Evolutionary conservation across 1,284 basidiomycete species (phyloP).

Genomic region (Tylopilus sp.): DNA sequence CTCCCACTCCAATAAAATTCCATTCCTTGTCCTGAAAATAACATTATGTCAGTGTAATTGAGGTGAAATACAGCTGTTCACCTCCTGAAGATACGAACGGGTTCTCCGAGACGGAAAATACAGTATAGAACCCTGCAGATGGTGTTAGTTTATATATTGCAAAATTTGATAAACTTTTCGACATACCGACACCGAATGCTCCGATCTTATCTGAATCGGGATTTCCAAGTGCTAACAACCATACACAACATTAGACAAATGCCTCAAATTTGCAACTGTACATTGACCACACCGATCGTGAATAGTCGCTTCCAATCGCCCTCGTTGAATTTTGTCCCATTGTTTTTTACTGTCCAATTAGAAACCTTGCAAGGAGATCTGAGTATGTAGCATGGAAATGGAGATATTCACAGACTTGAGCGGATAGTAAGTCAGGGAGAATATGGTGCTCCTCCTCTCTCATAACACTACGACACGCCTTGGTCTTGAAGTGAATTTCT

Average conservation of each 20-base stretch:
- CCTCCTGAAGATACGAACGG: constrained; percentile 92
- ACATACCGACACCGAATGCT: constrained; percentile 2
- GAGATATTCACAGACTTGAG: not conserved
- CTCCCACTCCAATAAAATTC: constrained; percentile 96
- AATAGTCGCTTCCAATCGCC: constrained; percentile 90
- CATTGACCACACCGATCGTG: constrained; percentile 73
- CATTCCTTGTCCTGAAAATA: constrained; percentile 73
- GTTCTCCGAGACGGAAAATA: not conserved
- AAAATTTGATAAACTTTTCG: not conserved
- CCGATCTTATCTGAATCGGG: not conserved
- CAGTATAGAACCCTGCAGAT: not conserved
- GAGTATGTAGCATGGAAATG: too few species aligned
- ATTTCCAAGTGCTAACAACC: not conserved
- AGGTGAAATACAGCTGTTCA: constrained; percentile 35
- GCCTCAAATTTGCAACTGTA: too few species aligned
- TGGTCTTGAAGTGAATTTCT: constrained; percentile 79
- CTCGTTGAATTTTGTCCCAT: constrained; percentile 82
- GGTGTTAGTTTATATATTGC: not conserved
- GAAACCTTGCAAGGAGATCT: constrained; percentile 56
- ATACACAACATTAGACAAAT: too few species aligned
- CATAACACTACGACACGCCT: too few species aligned
- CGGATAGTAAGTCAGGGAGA: too few species aligned
- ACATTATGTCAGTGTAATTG: not conserved
- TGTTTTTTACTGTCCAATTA: constrained; percentile 87
- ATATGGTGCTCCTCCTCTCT: not conserved